Evolutionary conservation across 257 asterid genomes (phyloP).

Genomic region (Perilla frutescens): DNA sequence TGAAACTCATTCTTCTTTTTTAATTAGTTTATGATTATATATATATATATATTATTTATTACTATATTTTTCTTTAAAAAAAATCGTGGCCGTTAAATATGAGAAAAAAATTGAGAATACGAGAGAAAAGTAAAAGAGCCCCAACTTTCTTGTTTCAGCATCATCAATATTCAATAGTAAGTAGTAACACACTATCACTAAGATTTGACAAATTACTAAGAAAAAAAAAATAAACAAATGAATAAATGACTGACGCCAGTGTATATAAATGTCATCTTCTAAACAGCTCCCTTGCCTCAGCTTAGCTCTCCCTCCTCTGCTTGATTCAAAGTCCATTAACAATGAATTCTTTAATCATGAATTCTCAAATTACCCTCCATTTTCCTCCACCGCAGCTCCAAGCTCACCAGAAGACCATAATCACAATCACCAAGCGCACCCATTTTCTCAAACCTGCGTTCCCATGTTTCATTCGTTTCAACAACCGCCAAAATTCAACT

Average conservation of each 20-base stretch:
- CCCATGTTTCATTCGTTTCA: slow-evolving; percentile 41
- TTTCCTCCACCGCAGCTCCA: slow-evolving; percentile 42
- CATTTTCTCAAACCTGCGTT: slow-evolving; percentile 42
- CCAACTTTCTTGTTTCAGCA: too few relatives aligned
- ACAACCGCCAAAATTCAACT: slow-evolving; percentile 44
- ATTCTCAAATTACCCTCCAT: slow-evolving; percentile 43
- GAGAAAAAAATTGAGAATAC: too few relatives aligned
- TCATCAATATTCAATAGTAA: too few relatives aligned
- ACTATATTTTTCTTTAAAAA: too few relatives aligned
- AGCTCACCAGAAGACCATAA: slow-evolving; percentile 45
- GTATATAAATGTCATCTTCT: slow-evolving; percentile 19
- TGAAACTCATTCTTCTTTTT: too few relatives aligned
- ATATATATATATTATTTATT: too few relatives aligned
- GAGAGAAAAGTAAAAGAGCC: too few relatives aligned
- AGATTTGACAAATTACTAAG: not conserved
- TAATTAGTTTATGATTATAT: too few relatives aligned
- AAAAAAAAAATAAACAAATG: not conserved
- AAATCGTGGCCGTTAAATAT: too few relatives aligned
- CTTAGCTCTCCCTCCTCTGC: slow-evolving; percentile 1
- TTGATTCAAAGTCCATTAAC: slow-evolving; percentile 11
- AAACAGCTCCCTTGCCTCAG: slow-evolving; percentile 29
- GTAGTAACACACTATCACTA: not conserved
- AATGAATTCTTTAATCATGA: slow-evolving; percentile 43
- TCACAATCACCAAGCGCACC: slow-evolving; percentile 41
- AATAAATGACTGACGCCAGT: not conserved